Evolutionary conservation across 192 early-diverging fungal species (phyloP).

Genomic region (Coemansia sp.): DNA sequence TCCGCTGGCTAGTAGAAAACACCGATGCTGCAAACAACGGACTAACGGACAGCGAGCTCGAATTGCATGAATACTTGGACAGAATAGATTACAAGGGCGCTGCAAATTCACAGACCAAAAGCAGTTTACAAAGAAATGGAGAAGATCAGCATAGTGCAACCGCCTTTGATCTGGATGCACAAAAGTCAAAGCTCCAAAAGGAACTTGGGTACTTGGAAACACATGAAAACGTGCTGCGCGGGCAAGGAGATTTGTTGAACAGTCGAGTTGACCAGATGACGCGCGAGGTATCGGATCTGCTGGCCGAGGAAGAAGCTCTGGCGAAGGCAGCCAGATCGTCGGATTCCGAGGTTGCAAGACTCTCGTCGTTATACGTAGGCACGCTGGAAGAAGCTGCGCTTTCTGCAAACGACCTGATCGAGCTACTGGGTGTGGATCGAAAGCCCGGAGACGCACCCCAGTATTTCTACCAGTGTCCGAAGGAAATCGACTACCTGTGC

Average conservation of each 20-base stretch:
- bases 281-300: slow-evolving; percentile 23
- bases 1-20: slow-evolving; percentile 42
- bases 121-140: not conserved
- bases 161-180: slow-evolving; percentile 26
- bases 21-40: slow-evolving; percentile 33
- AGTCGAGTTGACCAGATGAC: slow-evolving; percentile 31
- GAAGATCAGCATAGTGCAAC: slow-evolving; percentile 2
- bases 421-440: slow-evolving; percentile 9
- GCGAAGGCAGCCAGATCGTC: slow-evolving; percentile 15
- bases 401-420: slow-evolving; percentile 23
- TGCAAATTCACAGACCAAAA: not conserved
- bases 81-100: slow-evolving; percentile 18
- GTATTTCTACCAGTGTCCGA: slow-evolving; percentile 37
- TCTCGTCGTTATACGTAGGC: slow-evolving; percentile 24
- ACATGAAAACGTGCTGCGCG: slow-evolving; percentile 15
- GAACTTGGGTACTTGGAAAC: slow-evolving; percentile 14
- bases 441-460: not conserved
- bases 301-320: slow-evolving; percentile 35
- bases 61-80: slow-evolving; percentile 36
- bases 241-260: slow-evolving; percentile 22
- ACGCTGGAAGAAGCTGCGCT: slow-evolving; percentile 31
- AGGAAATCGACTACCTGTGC: slow-evolving; percentile 15
- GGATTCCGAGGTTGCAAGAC: slow-evolving; percentile 35
- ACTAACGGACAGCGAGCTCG: slow-evolving; percentile 30
- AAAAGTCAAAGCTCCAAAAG: slow-evolving; percentile 1